Evolutionary conservation across 2,329 filamentous ascomycete genomes (phyloP).

Genomic region (Plectosphaerella plurivora): DNA sequence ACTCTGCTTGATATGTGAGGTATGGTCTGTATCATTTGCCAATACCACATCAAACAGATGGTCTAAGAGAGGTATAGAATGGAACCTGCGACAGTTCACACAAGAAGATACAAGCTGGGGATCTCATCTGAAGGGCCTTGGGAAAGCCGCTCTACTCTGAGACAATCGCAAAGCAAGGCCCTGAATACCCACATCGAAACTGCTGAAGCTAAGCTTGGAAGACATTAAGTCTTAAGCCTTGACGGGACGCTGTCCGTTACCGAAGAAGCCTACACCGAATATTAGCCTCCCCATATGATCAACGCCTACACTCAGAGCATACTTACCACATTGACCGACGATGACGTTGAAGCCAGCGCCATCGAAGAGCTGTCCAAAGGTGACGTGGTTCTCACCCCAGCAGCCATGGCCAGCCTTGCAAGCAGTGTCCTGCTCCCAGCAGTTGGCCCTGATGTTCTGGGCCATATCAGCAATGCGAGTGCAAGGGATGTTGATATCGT

Average conservation of each 20-base stretch:
- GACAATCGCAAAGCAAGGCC: no score
- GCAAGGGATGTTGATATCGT: slow-evolving; percentile 1
- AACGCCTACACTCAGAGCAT: no score
- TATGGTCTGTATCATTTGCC: no score
- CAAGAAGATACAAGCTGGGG: no score
- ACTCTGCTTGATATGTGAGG: no score
- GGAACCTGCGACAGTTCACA: no score
- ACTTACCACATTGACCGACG: background rate
- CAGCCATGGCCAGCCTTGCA: background rate
- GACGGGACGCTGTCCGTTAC: background rate
- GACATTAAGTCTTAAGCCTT: background rate
- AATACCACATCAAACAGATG: no score
- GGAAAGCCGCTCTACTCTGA: no score
- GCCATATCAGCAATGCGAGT: background rate
- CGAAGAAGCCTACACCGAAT: background rate
- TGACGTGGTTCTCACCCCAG: background rate
- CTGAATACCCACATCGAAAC: no score
- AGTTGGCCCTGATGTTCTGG: background rate
- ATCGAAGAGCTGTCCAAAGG: background rate
- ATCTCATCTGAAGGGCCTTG: no score
- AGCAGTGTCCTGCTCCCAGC: background rate
- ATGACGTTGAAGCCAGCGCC: background rate
- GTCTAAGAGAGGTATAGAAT: no score
- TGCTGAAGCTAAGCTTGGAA: no score
- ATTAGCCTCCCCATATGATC: background rate